A percentile compares a stretch with the other conserved stretches of the same genome.
phyloP scores from a whole-genome alignment of 2,329 filamentous ascomycete genomes.

The Aspergillus melleus region DNA sequence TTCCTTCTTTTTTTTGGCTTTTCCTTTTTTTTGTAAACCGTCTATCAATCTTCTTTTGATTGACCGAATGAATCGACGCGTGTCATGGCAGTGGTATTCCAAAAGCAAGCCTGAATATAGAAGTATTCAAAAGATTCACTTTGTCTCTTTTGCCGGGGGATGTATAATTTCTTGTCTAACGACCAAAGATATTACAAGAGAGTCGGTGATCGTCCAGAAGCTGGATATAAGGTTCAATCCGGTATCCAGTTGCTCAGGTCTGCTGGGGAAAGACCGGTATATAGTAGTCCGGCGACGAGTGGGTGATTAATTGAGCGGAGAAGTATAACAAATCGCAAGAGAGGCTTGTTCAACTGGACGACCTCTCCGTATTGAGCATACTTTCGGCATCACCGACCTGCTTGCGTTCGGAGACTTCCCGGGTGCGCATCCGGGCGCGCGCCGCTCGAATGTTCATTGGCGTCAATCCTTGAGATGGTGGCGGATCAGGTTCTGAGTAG shows the following conservation, averaged over 20 bases:
- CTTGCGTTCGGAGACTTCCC: conserved; percentile 80
- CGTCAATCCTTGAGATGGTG: conserved; percentile 53
- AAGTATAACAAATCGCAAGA: not conserved
- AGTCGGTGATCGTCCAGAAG: not conserved
- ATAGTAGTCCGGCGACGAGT: not conserved
- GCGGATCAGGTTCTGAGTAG: conserved; percentile 35
- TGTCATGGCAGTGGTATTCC: not conserved
- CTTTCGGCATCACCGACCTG: conserved; percentile 87
- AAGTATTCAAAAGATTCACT: not conserved
- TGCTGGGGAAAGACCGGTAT: not conserved
- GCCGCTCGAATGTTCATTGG: conserved; percentile 56
- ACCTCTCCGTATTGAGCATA: conserved; percentile 61
- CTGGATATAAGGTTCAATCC: not conserved
- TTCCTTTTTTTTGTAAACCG: not conserved
- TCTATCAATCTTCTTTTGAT: not conserved
- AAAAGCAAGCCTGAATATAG: not conserved
- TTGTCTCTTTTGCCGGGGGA: not conserved
- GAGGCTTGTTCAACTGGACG: conserved; percentile 16
- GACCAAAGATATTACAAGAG: not conserved
- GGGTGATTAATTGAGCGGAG: not conserved
- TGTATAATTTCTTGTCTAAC: not conserved
- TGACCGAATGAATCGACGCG: not conserved
- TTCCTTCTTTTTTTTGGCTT: not conserved
- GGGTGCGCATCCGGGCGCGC: conserved; percentile 67
- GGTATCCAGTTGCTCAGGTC: not conserved